phyloP scores from a whole-genome alignment of 139 green algal genomes.

The Chlamydomonas applanata region DNA sequence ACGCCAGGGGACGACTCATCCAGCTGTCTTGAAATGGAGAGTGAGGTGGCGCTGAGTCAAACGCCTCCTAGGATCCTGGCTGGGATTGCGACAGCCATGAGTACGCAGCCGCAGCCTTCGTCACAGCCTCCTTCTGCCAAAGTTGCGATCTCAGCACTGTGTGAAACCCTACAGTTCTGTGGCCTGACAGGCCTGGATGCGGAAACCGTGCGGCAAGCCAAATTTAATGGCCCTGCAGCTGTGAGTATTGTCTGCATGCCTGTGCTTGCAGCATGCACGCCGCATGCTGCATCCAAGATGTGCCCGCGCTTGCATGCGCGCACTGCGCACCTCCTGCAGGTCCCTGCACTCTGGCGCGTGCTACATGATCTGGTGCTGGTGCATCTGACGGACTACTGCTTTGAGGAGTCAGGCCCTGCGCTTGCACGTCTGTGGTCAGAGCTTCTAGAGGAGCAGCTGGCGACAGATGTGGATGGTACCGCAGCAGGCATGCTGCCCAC shows the following conservation, averaged over 20 bases:
- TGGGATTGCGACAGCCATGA: too few species aligned
- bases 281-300: not conserved
- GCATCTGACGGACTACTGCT: not conserved
- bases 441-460: slow-evolving; percentile 2
- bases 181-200: not conserved
- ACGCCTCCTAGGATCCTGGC: too few species aligned
- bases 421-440: not conserved
- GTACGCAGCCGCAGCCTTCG: too few species aligned
- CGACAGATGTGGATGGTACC: not conserved
- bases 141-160: slow-evolving; percentile 5
- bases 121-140: not conserved
- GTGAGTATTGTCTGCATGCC: not conserved
- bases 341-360: not conserved
- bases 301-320: too few species aligned
- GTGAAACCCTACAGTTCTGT: not conserved
- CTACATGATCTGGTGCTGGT: slow-evolving; percentile 8
- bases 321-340: not conserved
- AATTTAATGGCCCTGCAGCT: slow-evolving; percentile 8
- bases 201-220: slow-evolving; percentile 4
- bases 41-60: too few species aligned
- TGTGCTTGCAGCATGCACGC: not conserved
- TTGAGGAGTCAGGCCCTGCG: not conserved
- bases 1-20: too few species aligned
- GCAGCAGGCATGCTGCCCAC: not conserved
- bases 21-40: too few species aligned